Evolutionary conservation across 1,139 yeast genomes (phyloP), one percentile per base, ranked within the genome.

Genomic region (Meyerozyma athensensis): DNA sequence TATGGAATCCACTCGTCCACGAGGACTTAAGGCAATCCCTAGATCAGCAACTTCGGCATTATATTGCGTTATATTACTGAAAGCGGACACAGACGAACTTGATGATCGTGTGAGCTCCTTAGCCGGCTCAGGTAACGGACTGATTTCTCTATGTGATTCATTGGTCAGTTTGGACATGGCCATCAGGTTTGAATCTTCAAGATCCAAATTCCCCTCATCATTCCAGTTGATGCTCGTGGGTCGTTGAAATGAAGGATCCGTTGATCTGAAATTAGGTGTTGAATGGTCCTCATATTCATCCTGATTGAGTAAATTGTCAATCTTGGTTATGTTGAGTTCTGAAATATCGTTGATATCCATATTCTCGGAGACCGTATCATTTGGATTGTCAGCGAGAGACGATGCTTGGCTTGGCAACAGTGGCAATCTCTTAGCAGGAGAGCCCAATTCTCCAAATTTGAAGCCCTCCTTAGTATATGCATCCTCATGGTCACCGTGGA

Each of bases 211-310:
- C 7, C 53, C 61, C 30, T 61, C 71, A 35, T 69, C 72, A 42
- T 65, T 66, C 75, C 76, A 70, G 43, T 65, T 67, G 20, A 70
- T 63, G 45, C 73, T 68, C 0, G 65, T 54, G 3, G 73, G 68
- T 38, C 63, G 54, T 43, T 68, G 72, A 45, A 70, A 70, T 2
- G 74, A 68, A 12, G 61, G 53, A 36, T 56, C 63, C 23, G 58
- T 56, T 1, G 62, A 56, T 13, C 28, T 24, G 13, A 17, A 26
- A 21, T 14, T 31, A 16, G 37, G 18, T 1, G 21, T 16, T 22
- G 13, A 10, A 17, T 35, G 26, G 16, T 35, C 30, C 9, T 28
- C 36, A 12, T 35, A 17, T n/a, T 46, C 55, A 19, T 49, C 48
- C 14, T 52, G 59, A 42, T 63, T 64, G 34, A 67, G 56, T 24